phyloP scores from a whole-genome alignment of 2,329 filamentous ascomycete species.

The Aspergillus unguis region DNA sequence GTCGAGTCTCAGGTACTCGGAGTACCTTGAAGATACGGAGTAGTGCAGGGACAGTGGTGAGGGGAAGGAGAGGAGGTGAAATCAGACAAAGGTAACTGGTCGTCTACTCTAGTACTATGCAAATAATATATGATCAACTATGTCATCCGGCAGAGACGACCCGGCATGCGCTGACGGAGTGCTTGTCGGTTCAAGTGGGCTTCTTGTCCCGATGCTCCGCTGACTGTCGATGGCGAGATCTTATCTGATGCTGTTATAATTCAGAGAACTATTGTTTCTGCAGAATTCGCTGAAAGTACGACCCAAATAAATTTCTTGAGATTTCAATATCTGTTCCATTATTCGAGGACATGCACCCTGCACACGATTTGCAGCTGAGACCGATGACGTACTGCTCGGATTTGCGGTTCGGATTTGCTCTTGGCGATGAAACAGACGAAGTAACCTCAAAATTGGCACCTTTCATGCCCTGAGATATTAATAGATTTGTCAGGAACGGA shows the following conservation, averaged over 20 bases:
- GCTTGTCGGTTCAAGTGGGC: neutral
- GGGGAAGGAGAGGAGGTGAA: neutral
- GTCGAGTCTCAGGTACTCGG: neutral
- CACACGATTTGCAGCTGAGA: no score
- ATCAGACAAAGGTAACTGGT: constrained; percentile 6
- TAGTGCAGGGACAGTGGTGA: neutral
- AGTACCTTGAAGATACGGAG: neutral
- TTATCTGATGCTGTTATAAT: neutral
- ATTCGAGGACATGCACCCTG: no score
- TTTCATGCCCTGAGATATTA: no score
- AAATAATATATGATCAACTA: neutral
- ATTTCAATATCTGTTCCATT: no score
- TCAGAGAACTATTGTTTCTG: no score
- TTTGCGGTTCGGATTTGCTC: no score
- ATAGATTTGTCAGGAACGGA: no score
- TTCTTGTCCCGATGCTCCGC: constrained; percentile 4
- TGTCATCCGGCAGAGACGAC: constrained; percentile 7
- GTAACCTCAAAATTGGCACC: no score
- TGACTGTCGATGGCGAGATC: neutral
- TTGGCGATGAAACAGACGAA: no score
- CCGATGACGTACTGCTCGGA: no score
- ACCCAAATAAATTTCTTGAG: no score
- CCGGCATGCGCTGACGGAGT: constrained; percentile 13
- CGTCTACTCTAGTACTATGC: neutral
- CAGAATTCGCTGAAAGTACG: no score